Conservation (phyloP, 2,329 filamentous ascomycete species). For the Colletotrichum coccodes region DNA sequence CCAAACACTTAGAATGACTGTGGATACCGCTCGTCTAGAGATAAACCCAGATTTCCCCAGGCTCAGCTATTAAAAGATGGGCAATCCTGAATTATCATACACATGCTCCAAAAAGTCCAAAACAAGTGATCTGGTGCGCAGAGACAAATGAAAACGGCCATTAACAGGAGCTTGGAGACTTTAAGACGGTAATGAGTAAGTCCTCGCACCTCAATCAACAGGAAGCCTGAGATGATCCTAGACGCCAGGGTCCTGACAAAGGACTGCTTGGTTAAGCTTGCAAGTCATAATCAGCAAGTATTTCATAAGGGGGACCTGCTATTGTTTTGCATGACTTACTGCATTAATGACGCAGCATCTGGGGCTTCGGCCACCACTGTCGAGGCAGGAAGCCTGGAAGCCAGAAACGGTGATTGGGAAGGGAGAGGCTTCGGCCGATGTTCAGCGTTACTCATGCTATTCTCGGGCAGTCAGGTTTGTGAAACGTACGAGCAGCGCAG, state of each 20-base stretch:
- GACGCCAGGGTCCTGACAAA: background rate
- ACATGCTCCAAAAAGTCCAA: too few relatives aligned
- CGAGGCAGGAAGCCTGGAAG: background rate
- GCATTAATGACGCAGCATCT: constrained; percentile 7
- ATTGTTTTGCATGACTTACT: background rate
- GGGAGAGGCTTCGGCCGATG: background rate
- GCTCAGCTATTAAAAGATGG: too few relatives aligned
- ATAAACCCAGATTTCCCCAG: too few relatives aligned
- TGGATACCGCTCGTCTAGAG: too few relatives aligned
- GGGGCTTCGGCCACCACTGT: background rate
- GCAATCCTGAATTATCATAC: too few relatives aligned
- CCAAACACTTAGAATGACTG: too few relatives aligned
- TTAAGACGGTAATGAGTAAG: background rate
- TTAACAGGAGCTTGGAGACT: rapidly evolving
- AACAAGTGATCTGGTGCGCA: too few relatives aligned
- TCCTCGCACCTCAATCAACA: background rate
- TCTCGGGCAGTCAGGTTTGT: too few relatives aligned
- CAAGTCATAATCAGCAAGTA: background rate
- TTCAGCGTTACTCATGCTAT: too few relatives aligned
- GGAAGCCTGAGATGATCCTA: background rate
- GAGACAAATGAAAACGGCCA: background rate
- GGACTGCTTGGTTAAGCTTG: background rate
- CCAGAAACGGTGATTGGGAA: background rate
- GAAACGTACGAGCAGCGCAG: constrained; percentile 2
- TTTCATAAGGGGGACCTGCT: background rate